phyloP scores from a whole-genome alignment of 805 yeast species.

The Nakazawaea siamensis region DNA sequence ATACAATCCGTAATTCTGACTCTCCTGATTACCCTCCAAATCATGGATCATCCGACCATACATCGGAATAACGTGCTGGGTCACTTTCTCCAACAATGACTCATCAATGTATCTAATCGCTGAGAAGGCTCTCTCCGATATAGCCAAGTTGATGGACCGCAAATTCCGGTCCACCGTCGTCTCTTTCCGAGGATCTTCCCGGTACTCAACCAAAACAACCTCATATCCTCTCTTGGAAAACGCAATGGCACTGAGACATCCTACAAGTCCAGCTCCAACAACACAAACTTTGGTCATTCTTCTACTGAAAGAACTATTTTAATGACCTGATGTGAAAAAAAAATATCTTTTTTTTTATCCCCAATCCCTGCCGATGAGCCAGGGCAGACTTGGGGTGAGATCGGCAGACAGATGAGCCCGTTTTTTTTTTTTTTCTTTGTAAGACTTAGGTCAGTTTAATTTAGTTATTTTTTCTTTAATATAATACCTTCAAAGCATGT shows the following conservation, averaged over 20 bases:
- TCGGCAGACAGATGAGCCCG: too few relatives aligned
- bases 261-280: conserved; percentile 89
- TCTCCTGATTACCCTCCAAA: conserved; percentile 46
- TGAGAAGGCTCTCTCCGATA: conserved; percentile 75
- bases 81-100: conserved; percentile 45
- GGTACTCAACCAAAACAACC: conserved; percentile 65
- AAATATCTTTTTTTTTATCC: not conserved
- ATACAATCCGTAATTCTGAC: conserved; percentile 70
- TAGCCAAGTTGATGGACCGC: conserved; percentile 79
- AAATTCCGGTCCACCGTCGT: conserved; percentile 29
- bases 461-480: not conserved
- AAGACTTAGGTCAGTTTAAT: too few relatives aligned
- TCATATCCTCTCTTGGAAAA: conserved; percentile 61
- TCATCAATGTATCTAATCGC: conserved; percentile 59
- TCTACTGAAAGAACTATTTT: too few relatives aligned
- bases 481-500: conserved; percentile 45
- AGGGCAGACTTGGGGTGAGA: too few relatives aligned
- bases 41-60: conserved; percentile 87
- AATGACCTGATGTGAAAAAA: not conserved
- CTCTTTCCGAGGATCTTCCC: conserved; percentile 53
- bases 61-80: conserved; percentile 72
- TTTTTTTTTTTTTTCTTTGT: too few relatives aligned
- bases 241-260: conserved; percentile 78
- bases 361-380: not conserved
- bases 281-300: conserved; percentile 28